Conservation (phyloP, 352 stramenopile genomes). For the Pythium biforme region DNA sequence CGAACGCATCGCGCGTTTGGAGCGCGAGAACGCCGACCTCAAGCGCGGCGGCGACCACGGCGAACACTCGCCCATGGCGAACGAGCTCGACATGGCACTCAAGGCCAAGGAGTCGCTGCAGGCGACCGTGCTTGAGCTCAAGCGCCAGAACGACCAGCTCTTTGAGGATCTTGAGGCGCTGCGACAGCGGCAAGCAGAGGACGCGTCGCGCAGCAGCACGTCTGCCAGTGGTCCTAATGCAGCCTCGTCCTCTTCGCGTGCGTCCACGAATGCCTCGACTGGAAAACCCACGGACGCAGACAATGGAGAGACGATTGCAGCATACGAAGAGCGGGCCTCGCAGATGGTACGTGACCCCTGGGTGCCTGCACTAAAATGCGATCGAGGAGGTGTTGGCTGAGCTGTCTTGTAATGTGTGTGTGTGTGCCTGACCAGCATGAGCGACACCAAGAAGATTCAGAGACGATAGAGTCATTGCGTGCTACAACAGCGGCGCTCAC, state of each 20-base stretch:
- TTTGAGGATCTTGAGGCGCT: constrained; percentile 49
- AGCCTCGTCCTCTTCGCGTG: not conserved
- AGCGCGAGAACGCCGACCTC: constrained; percentile 73
- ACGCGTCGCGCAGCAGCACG: not conserved
- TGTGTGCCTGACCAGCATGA: not conserved
- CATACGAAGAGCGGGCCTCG: constrained; percentile 73
- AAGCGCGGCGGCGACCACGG: constrained; percentile 58
- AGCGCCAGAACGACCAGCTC: constrained; percentile 75
- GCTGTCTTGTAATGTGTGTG: constrained; percentile 4
- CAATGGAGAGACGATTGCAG: too few species aligned
- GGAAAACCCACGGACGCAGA: constrained; percentile 31
- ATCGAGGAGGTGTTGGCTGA: too few species aligned
- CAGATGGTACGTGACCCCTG: constrained; percentile 46
- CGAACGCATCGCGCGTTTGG: constrained; percentile 64
- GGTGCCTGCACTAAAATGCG: too few species aligned
- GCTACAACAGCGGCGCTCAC: constrained; percentile 77
- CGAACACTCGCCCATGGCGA: constrained; percentile 47
- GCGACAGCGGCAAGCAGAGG: constrained; percentile 7
- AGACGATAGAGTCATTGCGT: constrained; percentile 74
- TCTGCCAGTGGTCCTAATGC: not conserved
- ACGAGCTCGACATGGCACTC: constrained; percentile 76
- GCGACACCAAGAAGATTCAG: constrained; percentile 44
- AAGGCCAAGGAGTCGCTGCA: constrained; percentile 78
- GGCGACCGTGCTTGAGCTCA: constrained; percentile 61
- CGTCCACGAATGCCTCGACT: constrained; percentile 1